Base-by-base conservation (phyloP, 768 basidiomycete genomes). In the Podaxis rugospora region DNA sequence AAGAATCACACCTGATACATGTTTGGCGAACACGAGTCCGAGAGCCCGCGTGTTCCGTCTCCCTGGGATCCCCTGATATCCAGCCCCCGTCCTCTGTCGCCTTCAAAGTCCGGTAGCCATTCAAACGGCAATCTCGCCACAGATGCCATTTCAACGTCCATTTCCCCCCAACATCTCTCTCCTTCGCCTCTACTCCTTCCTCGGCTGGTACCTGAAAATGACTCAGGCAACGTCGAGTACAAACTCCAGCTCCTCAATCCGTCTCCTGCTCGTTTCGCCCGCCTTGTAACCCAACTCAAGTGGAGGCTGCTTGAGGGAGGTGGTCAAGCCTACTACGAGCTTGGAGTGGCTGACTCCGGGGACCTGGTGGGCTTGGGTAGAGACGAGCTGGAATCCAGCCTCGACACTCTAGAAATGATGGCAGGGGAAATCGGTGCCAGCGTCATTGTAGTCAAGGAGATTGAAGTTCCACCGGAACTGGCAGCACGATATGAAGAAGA, bases 271-370 rank as follows among this genome's bases (percentile, higher is more conserved):
- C 90, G 92, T 51, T 92, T 93, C 66, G 82, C 84, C 3, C 85
- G 88, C 62, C 88, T 98, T 21, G 91, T 94, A 58, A 98, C 95
- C 0, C 95, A 98, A 74, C 85, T 97, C 73, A 95, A 96, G 69
- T 98, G 96, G 95, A 84, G 95, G 2, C 81, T 95, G 7, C 83
- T 91, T 51, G 89, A 94, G 70, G 93, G 93, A 14, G 86, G 88
- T 1, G 91, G 91, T 0, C 86, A 88, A 67, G 92, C 92, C 0
- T 88, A 90, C 70, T 94, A 94, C 63, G 92, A 94, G 63, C 80
- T 88, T 10, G 86, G 85, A 1, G 89, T 98, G 0, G 87, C 90
- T 23, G 95, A 98, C 70, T 89, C 90, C 1, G 95, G 95, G 1
- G 83, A 86, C 3, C 85, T 97, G 28, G 82, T 97, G 54, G 95